Percentiles rank a stretch among this genome's conserved stretches.
These are phyloP conservation scores for Neurospora cerealis DNA, from an alignment of 495 filamentous ascomycete genomes.

Conservation along the genomic window DNA sequence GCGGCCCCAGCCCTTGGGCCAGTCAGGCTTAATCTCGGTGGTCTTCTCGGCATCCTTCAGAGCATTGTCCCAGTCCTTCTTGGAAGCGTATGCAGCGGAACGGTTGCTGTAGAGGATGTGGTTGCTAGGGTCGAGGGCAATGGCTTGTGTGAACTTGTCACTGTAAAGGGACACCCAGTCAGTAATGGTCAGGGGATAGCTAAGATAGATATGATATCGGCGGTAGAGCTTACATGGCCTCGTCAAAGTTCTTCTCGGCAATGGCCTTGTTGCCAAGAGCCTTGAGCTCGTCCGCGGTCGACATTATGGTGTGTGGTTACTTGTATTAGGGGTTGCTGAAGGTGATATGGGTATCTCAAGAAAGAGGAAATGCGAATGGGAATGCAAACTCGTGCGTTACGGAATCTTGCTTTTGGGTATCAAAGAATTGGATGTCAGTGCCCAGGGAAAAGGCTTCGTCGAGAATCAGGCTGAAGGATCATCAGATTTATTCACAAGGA, in stretches of 20 bases:
- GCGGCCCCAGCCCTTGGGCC: constrained; percentile 89
- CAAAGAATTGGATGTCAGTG: not conserved
- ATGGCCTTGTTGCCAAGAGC: constrained; percentile 98
- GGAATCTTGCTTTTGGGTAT: not conserved
- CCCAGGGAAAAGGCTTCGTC: not conserved
- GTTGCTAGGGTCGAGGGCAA: constrained; percentile 76
- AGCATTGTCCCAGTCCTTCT: constrained; percentile 74
- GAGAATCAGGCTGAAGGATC: not conserved
- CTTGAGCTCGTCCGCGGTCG: constrained; percentile 62
- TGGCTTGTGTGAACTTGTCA: constrained; percentile 88
- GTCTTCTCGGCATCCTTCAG: constrained; percentile 87
- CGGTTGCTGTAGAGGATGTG: constrained; percentile 98
- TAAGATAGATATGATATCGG: not conserved
- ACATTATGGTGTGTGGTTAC: constrained; percentile 19
- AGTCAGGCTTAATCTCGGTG: constrained; percentile 89
- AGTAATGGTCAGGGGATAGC: not conserved
- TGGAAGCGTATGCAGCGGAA: constrained; percentile 89
- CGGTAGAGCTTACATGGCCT: constrained; percentile 70
- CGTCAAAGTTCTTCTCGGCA: constrained; percentile 87
- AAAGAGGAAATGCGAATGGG: not conserved
- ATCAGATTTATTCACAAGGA: not conserved
- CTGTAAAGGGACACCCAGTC: constrained; percentile 31
- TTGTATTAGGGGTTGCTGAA: not conserved
- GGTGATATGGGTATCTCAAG: not conserved
- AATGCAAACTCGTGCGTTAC: not conserved